Conservation (phyloP, 345 rosid genomes). For the Pugionium dolabratum region DNA sequence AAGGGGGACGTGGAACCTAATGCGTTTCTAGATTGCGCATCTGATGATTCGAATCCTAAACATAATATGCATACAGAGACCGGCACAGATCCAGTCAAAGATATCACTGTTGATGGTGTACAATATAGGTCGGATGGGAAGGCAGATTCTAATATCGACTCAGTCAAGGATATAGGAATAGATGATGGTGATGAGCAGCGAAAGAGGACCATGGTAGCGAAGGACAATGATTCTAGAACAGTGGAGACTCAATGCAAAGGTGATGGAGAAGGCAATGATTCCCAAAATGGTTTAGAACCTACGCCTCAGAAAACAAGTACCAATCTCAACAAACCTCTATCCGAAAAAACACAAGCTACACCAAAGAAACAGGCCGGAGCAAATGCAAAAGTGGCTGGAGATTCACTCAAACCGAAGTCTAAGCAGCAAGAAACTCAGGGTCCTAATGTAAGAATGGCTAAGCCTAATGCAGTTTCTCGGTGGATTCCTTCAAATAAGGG, state of each 20-base stretch:
- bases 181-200: conserved; percentile 58
- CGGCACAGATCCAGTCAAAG: conserved; percentile 64
- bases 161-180: conserved; percentile 73
- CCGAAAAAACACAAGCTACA: conserved; percentile 55
- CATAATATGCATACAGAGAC: conserved; percentile 47
- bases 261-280: conserved; percentile 39
- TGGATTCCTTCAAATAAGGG: conserved; percentile 88
- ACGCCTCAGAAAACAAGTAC: conserved; percentile 37
- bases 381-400: conserved; percentile 54
- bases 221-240: conserved; percentile 39
- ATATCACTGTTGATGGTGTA: conserved; percentile 86
- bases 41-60: conserved; percentile 59
- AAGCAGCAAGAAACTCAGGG: conserved; percentile 63
- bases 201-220: conserved; percentile 42
- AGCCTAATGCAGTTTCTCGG: conserved; percentile 65
- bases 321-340: conserved; percentile 43
- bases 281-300: conserved; percentile 44
- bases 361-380: conserved; percentile 48
- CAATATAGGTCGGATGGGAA: conserved; percentile 55
- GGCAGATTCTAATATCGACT: conserved; percentile 50
- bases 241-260: conserved; percentile 49
- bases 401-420: conserved; percentile 61
- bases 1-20: conserved; percentile 62
- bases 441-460: conserved; percentile 58
- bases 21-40: conserved; percentile 66